These are phyloP conservation scores for Rostrohypoxylon terebratum DNA, from an alignment of 495 filamentous ascomycete genomes.

Conservation along the genomic window DNA sequence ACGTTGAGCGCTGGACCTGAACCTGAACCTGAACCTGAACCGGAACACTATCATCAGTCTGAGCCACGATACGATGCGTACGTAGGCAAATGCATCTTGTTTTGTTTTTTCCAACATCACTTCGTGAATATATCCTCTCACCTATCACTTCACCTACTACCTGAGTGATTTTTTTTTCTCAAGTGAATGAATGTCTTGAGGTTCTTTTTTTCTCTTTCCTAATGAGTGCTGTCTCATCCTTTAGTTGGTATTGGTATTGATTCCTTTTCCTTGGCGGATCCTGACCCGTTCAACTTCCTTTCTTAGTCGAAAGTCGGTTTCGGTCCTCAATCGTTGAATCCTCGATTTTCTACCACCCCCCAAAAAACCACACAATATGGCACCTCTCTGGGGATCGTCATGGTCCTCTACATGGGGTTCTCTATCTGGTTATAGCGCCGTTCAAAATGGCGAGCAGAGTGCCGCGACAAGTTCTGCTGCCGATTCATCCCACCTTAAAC, in stretches of 20 bases:
- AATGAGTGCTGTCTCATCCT: constrained; percentile 36
- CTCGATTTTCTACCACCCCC: not conserved
- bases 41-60: not conserved
- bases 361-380: constrained; percentile 35
- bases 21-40: not conserved
- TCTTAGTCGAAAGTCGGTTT: not conserved
- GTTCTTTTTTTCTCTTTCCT: constrained; percentile 16
- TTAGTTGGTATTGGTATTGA: constrained; percentile 36
- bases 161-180: not conserved
- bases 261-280: constrained; percentile 34
- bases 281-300: constrained; percentile 35
- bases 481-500: constrained; percentile 47
- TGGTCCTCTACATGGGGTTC: constrained; percentile 48
- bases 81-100: constrained; percentile 10
- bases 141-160: not conserved
- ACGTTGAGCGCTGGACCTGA: not conserved
- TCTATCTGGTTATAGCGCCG: constrained; percentile 43
- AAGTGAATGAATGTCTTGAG: too few species aligned
- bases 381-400: constrained; percentile 49
- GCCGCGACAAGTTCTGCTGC: constrained; percentile 20
- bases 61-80: constrained; percentile 22
- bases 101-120: constrained; percentile 4
- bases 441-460: constrained; percentile 41
- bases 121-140: constrained; percentile 6
- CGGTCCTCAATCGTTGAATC: not conserved